phyloP scores from a whole-genome alignment of 2,329 filamentous ascomycete genomes.

The Ophiostoma piceae region DNA sequence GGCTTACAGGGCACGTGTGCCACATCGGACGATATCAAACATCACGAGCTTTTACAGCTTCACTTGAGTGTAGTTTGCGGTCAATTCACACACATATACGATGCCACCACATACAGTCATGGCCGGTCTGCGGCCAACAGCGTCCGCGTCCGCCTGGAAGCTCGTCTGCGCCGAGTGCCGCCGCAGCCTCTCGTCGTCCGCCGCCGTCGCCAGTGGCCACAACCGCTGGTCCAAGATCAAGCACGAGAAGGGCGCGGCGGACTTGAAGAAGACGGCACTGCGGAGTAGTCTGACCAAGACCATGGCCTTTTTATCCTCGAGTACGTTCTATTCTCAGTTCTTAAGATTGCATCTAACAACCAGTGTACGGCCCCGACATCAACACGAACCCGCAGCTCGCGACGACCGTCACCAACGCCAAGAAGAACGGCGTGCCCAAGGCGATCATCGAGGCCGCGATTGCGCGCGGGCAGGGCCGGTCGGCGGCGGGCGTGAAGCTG shows the following conservation, averaged over 20 bases:
- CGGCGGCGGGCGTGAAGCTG: conserved; percentile 66
- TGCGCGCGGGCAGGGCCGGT: conserved; percentile 80
- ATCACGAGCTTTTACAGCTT: conserved; percentile 10
- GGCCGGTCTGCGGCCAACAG: conserved; percentile 9
- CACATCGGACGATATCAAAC: neutral
- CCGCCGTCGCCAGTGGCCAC: conserved; percentile 59
- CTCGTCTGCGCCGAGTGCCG: conserved; percentile 45
- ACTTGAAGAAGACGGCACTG: conserved; percentile 69
- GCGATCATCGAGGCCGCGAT: conserved; percentile 72
- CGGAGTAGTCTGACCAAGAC: conserved; percentile 64
- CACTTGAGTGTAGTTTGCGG: neutral
- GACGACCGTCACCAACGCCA: conserved; percentile 64
- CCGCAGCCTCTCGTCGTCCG: conserved; percentile 45
- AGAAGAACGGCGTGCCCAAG: conserved; percentile 81
- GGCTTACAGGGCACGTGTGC: neutral
- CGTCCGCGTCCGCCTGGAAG: neutral
- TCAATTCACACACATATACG: neutral
- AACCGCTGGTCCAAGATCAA: conserved; percentile 95
- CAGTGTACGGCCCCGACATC: conserved; percentile 60
- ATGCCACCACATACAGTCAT: neutral
- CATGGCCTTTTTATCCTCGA: conserved; percentile 69
- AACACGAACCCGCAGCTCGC: conserved; percentile 71
- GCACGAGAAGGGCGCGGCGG: conserved; percentile 86
- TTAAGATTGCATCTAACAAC: neutral
- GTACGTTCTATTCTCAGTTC: conserved; percentile 43